Evolutionary conservation across 805 yeast genomes (phyloP).

Genomic region (Saccharomycopsis babjevae): DNA sequence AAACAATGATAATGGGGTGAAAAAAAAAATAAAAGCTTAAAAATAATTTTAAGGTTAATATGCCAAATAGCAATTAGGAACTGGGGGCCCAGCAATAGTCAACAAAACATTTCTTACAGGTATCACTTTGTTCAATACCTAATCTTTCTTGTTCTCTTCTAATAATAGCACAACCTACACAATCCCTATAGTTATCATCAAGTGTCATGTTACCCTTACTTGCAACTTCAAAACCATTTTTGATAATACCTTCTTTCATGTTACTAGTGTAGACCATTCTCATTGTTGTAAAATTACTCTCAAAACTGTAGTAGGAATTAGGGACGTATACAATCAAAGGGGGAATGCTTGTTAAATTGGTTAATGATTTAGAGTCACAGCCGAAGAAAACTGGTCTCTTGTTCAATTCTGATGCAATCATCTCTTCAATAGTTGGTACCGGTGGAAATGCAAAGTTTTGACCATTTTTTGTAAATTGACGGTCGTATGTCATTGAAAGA

Average conservation of each 20-base stretch:
- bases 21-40: background rate
- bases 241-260: slow-evolving; percentile 48
- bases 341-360: slow-evolving; percentile 30
- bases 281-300: slow-evolving; percentile 65
- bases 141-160: slow-evolving; percentile 68
- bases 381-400: slow-evolving; percentile 75
- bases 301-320: slow-evolving; percentile 52
- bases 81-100: slow-evolving; percentile 69
- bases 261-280: slow-evolving; percentile 48
- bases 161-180: slow-evolving; percentile 76
- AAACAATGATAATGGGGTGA: too few relatives aligned
- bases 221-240: slow-evolving; percentile 67
- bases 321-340: slow-evolving; percentile 71
- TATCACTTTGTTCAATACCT: slow-evolving; percentile 46
- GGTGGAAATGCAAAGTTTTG: slow-evolving; percentile 63
- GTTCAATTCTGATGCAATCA: slow-evolving; percentile 51
- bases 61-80: background rate
- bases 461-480: slow-evolving; percentile 47
- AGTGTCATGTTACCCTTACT: slow-evolving; percentile 56
- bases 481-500: slow-evolving; percentile 41
- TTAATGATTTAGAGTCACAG: slow-evolving; percentile 57
- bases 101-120: slow-evolving; percentile 61
- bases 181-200: slow-evolving; percentile 58
- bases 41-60: background rate
- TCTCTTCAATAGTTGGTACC: slow-evolving; percentile 60